phyloP scores from a whole-genome alignment of 192 early-diverging fungal species.

The Paraglomus brasilianum region DNA sequence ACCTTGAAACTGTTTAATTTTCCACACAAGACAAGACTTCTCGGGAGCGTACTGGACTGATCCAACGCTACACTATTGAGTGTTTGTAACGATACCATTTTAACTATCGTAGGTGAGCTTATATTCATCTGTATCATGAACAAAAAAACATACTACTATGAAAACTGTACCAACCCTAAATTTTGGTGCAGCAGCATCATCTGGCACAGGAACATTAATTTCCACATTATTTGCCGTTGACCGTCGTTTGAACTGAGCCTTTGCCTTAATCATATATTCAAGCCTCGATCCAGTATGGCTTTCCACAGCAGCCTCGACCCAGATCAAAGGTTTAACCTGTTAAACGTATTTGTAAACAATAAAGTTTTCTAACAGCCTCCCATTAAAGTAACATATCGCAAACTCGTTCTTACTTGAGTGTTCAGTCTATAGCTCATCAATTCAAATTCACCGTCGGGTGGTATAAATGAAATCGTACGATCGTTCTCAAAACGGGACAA shows the following conservation, averaged over 20 bases:
- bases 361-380: not conserved
- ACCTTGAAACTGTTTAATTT: slow-evolving; percentile 97
- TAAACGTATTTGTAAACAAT: slow-evolving; percentile 8
- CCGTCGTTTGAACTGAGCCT: slow-evolving; percentile 95
- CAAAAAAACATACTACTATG: not conserved
- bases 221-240: slow-evolving; percentile 98
- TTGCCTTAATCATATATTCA: slow-evolving; percentile 97
- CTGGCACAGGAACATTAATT: slow-evolving; percentile 96
- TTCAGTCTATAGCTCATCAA: slow-evolving; percentile 87
- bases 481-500: slow-evolving; percentile 84
- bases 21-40: slow-evolving; percentile 93
- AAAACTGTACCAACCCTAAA: slow-evolving; percentile 68
- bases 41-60: slow-evolving; percentile 93
- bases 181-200: slow-evolving; percentile 94
- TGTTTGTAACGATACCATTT: not conserved
- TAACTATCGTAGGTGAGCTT: not conserved
- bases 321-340: slow-evolving; percentile 75
- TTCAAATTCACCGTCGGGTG: slow-evolving; percentile 90
- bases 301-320: slow-evolving; percentile 81
- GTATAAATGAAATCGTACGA: slow-evolving; percentile 87
- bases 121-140: not conserved
- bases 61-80: slow-evolving; percentile 78
- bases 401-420: slow-evolving; percentile 49
- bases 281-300: slow-evolving; percentile 89
- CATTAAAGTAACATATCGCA: not conserved